Conservation (phyloP, 2,329 filamentous ascomycete species). For the Pseudogymnoascus sp. region DNA sequence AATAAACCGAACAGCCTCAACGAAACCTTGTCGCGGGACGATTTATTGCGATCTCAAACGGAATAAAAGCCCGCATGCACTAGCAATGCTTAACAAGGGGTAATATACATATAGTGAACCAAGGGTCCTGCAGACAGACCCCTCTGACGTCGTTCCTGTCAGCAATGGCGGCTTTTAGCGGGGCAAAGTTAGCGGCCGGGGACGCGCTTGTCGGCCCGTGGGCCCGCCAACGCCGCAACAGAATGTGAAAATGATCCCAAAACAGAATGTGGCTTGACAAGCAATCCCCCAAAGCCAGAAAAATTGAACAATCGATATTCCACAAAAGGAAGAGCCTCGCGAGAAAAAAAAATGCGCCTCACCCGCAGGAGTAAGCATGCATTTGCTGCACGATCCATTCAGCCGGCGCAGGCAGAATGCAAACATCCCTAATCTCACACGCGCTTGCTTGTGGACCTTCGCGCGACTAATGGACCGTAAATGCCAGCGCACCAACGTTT, state of each 20-base stretch:
- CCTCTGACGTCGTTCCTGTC: not conserved
- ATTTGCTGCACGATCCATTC: not conserved
- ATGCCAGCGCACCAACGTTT: not conserved
- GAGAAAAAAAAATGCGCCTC: not conserved
- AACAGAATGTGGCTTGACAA: not conserved
- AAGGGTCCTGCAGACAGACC: not conserved
- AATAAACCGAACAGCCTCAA: not conserved
- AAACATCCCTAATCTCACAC: conserved; percentile 2
- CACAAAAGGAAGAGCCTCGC: not conserved
- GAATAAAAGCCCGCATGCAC: not conserved
- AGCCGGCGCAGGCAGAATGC: not conserved
- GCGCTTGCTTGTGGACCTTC: not conserved
- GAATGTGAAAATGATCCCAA: not conserved
- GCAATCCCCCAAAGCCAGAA: not conserved
- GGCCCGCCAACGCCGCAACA: not conserved
- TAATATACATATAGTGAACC: not conserved
- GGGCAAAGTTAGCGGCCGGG: not conserved
- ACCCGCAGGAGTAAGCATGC: not conserved
- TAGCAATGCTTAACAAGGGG: not conserved
- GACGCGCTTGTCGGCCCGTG: conserved; percentile 2
- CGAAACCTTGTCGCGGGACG: not conserved
- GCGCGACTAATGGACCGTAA: not conserved
- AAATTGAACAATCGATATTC: not conserved
- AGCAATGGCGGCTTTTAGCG: not conserved
- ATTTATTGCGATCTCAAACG: conserved; percentile 5